These are phyloP conservation scores for Whalleya microplaca DNA, from an alignment of 2,329 filamentous ascomycete genomes.

Conservation along the genomic window DNA sequence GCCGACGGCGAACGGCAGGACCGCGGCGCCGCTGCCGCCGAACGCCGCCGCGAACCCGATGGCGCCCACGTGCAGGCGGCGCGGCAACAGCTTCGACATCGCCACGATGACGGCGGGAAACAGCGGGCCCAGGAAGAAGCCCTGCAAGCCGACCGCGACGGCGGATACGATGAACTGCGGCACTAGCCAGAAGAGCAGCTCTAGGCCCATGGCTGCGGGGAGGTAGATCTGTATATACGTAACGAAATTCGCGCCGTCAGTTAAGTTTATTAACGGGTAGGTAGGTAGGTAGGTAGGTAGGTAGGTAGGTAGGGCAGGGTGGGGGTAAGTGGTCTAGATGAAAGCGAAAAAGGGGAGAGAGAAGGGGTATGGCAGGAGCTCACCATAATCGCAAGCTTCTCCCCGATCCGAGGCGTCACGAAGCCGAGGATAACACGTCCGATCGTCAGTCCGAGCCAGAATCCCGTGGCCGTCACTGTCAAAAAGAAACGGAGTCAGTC, in stretches of 20 bases:
- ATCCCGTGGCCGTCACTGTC: conserved; percentile 79
- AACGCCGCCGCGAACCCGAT: conserved; percentile 80
- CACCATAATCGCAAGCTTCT: conserved; percentile 63
- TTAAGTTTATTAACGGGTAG: too few species aligned
- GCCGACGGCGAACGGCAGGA: conserved; percentile 69
- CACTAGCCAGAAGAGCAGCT: conserved; percentile 81
- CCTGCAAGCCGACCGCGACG: conserved; percentile 70
- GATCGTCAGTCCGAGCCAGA: conserved; percentile 79
- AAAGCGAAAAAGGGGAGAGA: background rate
- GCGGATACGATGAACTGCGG: conserved; percentile 77
- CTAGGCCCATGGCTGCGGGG: conserved; percentile 62
- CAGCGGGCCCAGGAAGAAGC: conserved; percentile 79
- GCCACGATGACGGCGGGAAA: conserved; percentile 75
- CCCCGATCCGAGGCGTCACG: conserved; percentile 71
- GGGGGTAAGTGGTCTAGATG: too few species aligned
- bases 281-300: background rate
- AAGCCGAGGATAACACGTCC: conserved; percentile 74
- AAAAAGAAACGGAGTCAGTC: too few species aligned
- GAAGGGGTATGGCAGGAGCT: conserved; percentile 4
- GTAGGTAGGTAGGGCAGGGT: background rate
- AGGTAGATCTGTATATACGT: conserved; percentile 68
- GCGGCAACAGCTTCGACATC: conserved; percentile 70
- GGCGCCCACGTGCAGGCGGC: conserved; percentile 73
- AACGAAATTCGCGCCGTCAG: too few species aligned
- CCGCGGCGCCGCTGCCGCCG: conserved; percentile 71